phyloP scores from a whole-genome alignment of 1,284 basidiomycete genomes.

The Ustilago tritici region DNA sequence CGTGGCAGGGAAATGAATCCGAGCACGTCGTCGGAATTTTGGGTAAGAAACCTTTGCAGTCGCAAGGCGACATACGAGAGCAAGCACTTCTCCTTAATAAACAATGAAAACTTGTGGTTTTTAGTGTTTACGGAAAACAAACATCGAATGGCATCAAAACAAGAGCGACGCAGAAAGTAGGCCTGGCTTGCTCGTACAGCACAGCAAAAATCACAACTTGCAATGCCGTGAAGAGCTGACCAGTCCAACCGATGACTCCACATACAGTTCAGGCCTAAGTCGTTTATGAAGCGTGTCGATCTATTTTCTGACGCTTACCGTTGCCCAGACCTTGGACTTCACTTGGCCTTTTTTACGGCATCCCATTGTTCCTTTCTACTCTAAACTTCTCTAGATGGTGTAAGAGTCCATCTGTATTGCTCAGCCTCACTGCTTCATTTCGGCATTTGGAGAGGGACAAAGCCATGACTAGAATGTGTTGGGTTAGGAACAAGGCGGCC shows the following conservation, averaged over 20 bases:
- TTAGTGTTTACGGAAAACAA: neutral
- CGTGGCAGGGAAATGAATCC: neutral
- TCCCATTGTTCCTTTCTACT: neutral
- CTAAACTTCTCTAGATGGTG: neutral
- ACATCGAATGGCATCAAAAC: conserved; percentile 4
- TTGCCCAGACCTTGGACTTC: conserved; percentile 9
- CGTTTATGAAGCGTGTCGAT: neutral
- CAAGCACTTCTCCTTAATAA: neutral
- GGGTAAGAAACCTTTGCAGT: neutral
- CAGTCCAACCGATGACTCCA: neutral
- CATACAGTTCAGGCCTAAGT: neutral
- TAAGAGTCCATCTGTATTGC: neutral
- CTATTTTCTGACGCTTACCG: conserved; percentile 6
- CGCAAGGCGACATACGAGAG: conserved; percentile 2
- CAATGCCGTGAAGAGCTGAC: conserved; percentile 1
- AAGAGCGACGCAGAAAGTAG: conserved; percentile 1
- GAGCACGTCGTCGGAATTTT: neutral
- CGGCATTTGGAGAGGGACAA: neutral
- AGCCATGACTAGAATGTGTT: neutral
- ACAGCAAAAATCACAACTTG: neutral
- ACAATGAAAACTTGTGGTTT: neutral
- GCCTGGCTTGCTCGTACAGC: neutral
- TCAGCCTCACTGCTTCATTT: neutral
- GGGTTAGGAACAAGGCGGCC: neutral
- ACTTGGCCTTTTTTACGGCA: conserved; percentile 8